Evolutionary conservation across 2,329 filamentous ascomycete genomes (phyloP).

Genomic region (Fusarium camptoceras): DNA sequence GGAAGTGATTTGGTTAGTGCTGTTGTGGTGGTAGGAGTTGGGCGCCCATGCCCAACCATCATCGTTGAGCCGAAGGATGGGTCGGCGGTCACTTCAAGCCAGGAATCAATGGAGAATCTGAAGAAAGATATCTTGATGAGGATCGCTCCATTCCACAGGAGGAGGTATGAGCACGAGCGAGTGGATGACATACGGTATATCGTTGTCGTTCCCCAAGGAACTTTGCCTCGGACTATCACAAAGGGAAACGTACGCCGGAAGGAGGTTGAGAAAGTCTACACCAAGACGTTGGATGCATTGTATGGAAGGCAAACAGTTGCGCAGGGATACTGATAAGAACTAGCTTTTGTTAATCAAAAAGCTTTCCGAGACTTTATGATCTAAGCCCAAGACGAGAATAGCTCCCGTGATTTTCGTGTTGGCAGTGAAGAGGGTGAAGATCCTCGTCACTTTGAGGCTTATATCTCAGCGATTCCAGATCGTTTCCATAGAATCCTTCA

Average conservation of each 20-base stretch:
- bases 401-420: neutral
- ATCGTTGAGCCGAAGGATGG: constrained; percentile 30
- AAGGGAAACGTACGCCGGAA: constrained; percentile 39
- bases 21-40: constrained; percentile 33
- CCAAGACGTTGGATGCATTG: constrained; percentile 1
- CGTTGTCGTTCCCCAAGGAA: constrained; percentile 24
- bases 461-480: neutral
- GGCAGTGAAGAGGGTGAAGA: rapidly evolving
- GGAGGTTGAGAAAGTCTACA: constrained; percentile 21
- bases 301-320: neutral
- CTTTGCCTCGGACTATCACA: constrained; percentile 30
- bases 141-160: constrained; percentile 37
- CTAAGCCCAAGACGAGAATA: neutral
- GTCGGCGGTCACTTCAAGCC: neutral
- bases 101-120: neutral
- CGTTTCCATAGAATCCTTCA: neutral
- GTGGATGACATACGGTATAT: constrained; percentile 32
- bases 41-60: constrained; percentile 35
- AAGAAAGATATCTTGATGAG: constrained; percentile 26
- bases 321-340: neutral
- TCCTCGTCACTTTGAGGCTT: neutral
- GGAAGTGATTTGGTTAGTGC: constrained; percentile 32
- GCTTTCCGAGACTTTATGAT: no score
- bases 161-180: constrained; percentile 40
- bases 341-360: neutral